A percentile compares a stretch with the other conserved stretches of the same genome.
Evolutionary conservation across 441 rosid genomes (phyloP).

Genomic region (Sinapis alba): DNA sequence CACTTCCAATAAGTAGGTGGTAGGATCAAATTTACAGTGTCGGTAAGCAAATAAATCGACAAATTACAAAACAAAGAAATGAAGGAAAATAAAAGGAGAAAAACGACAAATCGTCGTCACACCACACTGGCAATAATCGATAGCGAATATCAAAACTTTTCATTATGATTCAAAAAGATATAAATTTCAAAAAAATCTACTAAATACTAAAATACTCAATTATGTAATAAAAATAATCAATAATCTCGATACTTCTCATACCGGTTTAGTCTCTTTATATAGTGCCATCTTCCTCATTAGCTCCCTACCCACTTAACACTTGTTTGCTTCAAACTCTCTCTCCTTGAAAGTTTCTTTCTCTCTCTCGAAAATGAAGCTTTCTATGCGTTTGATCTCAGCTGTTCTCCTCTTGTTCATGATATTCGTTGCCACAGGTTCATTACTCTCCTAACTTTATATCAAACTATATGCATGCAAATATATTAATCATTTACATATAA

Average conservation of each 20-base stretch:
- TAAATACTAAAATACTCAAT: constrained; percentile 5
- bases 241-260: constrained; percentile 3
- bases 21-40: constrained; percentile 7
- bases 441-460: constrained; percentile 4
- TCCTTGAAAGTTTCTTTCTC: neutral
- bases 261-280: constrained; percentile 18
- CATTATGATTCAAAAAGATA: neutral
- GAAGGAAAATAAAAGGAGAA: neutral
- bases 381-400: constrained; percentile 40
- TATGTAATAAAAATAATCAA: neutral
- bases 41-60: constrained; percentile 11
- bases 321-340: neutral
- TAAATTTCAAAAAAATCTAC: neutral
- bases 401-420: constrained; percentile 36
- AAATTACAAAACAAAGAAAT: neutral
- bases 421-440: constrained; percentile 37
- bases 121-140: neutral
- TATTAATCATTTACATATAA: neutral
- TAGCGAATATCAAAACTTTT: neutral
- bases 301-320: constrained; percentile 2
- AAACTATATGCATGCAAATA: constrained; percentile 7
- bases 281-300: constrained; percentile 12
- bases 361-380: constrained; percentile 37
- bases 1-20: constrained; percentile 24
- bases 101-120: constrained; percentile 22